Percentiles rank a stretch among this genome's conserved stretches.
Evolutionary conservation across 169 alveolate genomes (phyloP).

Genomic region (Cyclospora cayetanensis): DNA sequence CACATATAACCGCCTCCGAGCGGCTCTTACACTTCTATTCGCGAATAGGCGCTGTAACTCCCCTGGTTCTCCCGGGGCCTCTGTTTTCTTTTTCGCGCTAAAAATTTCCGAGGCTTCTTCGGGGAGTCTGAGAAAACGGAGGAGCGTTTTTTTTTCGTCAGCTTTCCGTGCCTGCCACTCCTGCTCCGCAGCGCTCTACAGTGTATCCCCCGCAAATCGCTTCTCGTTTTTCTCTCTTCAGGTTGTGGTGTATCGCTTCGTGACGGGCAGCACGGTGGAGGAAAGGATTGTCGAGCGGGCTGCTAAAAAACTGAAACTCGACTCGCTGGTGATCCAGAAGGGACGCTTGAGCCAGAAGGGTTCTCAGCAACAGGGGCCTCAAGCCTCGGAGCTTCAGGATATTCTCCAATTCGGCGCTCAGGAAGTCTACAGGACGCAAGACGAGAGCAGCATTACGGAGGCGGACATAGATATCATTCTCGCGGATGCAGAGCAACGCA

Average conservation of each 20-base stretch:
- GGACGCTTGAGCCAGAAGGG: slow-evolving; percentile 84
- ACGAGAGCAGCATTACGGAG: slow-evolving; percentile 84
- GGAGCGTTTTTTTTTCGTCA: too few relatives aligned
- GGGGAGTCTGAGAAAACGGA: too few relatives aligned
- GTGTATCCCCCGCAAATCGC: too few relatives aligned
- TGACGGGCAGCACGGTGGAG: slow-evolving; percentile 93
- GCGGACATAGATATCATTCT: slow-evolving; percentile 91
- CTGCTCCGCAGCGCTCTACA: too few relatives aligned
- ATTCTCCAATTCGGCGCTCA: slow-evolving; percentile 94
- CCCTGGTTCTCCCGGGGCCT: too few relatives aligned
- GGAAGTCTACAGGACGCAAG: slow-evolving; percentile 85
- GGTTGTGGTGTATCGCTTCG: slow-evolving; percentile 89
- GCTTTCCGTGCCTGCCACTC: too few relatives aligned
- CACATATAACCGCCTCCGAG: neutral
- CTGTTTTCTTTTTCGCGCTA: too few relatives aligned
- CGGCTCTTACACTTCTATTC: too few relatives aligned
- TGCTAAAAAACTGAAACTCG: slow-evolving; percentile 91
- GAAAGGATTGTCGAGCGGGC: slow-evolving; percentile 95
- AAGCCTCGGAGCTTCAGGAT: slow-evolving; percentile 89
- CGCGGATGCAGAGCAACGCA: slow-evolving; percentile 89
- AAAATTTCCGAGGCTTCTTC: too few relatives aligned
- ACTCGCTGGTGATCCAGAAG: slow-evolving; percentile 90
- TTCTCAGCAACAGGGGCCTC: slow-evolving; percentile 79
- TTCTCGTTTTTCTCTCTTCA: slow-evolving; percentile 53
- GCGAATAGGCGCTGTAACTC: too few relatives aligned